A percentile compares a stretch with the other conserved stretches of the same genome.
Evolutionary conservation across 148 eudicot genomes (phyloP).

Genomic region (Tetragonia tetragonoides): DNA sequence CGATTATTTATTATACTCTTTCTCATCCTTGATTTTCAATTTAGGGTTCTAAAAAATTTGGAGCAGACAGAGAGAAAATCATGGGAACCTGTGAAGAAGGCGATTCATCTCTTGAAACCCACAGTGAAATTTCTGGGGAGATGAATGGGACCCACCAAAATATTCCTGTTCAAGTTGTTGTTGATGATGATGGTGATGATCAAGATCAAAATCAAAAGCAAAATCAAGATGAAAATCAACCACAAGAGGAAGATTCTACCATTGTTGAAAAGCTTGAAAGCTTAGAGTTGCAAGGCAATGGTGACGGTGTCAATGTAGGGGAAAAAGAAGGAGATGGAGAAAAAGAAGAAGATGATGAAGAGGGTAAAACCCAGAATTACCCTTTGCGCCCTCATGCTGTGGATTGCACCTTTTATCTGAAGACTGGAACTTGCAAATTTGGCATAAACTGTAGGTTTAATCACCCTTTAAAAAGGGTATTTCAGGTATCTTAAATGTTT

Average conservation of each 20-base stretch:
- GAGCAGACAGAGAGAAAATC: background rate
- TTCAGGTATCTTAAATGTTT: slow-evolving; percentile 36
- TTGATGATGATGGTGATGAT: slow-evolving; percentile 10
- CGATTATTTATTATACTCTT: background rate
- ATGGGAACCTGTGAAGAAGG: slow-evolving; percentile 34
- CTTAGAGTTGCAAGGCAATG: slow-evolving; percentile 16
- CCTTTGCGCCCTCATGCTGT: slow-evolving; percentile 44
- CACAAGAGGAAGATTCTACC: slow-evolving; percentile 1
- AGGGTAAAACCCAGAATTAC: slow-evolving; percentile 13
- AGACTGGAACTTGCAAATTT: slow-evolving; percentile 62
- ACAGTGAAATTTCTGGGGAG: slow-evolving; percentile 11
- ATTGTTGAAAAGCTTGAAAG: slow-evolving; percentile 25
- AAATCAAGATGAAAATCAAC: background rate
- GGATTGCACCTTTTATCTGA: slow-evolving; percentile 55
- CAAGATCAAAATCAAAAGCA: slow-evolving; percentile 17
- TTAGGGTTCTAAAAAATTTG: slow-evolving; percentile 17
- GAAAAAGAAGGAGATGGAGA: background rate
- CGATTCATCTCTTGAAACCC: slow-evolving; percentile 11
- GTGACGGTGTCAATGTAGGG: background rate
- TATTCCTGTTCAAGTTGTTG: background rate
- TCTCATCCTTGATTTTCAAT: slow-evolving; percentile 17
- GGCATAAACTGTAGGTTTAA: slow-evolving; percentile 56
- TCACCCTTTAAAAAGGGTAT: slow-evolving; percentile 38
- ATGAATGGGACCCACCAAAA: slow-evolving; percentile 20
- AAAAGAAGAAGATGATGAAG: background rate